A percentile compares a stretch with the other conserved stretches of the same genome.
phyloP scores from a whole-genome alignment of 2,329 filamentous ascomycete species.

The Exserohilum turcica region DNA sequence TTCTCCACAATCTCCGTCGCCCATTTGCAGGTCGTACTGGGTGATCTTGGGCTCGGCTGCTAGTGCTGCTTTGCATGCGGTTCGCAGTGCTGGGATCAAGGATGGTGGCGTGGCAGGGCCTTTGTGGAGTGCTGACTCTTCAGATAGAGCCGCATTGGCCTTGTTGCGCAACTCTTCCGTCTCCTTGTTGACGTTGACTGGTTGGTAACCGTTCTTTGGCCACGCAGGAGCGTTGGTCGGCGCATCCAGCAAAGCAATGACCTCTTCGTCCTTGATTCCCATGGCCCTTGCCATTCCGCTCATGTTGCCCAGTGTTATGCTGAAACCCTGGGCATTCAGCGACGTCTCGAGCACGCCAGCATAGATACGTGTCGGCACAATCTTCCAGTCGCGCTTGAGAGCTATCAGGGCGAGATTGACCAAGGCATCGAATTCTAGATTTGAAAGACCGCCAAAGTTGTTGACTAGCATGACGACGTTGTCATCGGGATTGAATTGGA shows the following conservation, averaged over 20 bases:
- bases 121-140: conserved; percentile 24
- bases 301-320: conserved; percentile 60
- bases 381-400: conserved; percentile 55
- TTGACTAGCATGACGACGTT: conserved; percentile 55
- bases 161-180: conserved; percentile 33
- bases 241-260: conserved; percentile 56
- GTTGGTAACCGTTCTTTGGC: conserved; percentile 55
- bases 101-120: conserved; percentile 48
- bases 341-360: conserved; percentile 59
- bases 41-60: conserved; percentile 68
- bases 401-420: conserved; percentile 51
- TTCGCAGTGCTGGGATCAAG: conserved; percentile 49
- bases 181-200: conserved; percentile 33
- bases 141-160: conserved; percentile 35
- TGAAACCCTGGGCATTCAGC: conserved; percentile 62
- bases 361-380: conserved; percentile 55
- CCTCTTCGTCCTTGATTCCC: conserved; percentile 45
- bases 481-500: conserved; percentile 53
- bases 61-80: conserved; percentile 56
- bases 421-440: conserved; percentile 56
- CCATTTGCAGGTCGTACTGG: conserved; percentile 77
- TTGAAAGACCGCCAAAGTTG: conserved; percentile 57
- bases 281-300: conserved; percentile 52
- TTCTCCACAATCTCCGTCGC: conserved; percentile 87
- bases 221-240: conserved; percentile 59